Evolutionary conservation across 2,329 filamentous ascomycete species (phyloP).

Genomic region (Leptosphaerulina australis): DNA sequence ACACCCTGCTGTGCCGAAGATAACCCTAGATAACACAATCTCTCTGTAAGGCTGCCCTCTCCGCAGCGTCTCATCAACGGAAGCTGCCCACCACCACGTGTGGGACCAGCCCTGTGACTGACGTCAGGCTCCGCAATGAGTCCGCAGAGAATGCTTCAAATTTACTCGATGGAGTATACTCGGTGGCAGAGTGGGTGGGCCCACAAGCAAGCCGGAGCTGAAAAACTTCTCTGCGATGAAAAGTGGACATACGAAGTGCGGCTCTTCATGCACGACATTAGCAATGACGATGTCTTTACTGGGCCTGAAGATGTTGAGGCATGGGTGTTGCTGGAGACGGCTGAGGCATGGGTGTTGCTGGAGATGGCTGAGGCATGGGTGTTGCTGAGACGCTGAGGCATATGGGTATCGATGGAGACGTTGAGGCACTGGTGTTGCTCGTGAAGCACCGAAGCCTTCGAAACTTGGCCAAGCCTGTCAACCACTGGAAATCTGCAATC

Average conservation of each 20-base stretch:
- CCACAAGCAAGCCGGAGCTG: conserved; percentile 21
- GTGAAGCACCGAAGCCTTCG: conserved; percentile 10
- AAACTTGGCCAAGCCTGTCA: conserved; percentile 12
- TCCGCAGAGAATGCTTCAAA: conserved; percentile 3
- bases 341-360: conserved; percentile 15
- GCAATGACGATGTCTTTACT: conserved; percentile 13
- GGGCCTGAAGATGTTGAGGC: conserved; percentile 12
- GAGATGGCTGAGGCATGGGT: conserved; percentile 17
- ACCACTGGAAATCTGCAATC: not conserved
- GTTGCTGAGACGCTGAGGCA: conserved; percentile 14
- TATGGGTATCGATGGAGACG: too few species aligned
- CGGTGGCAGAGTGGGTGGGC: conserved; percentile 9
- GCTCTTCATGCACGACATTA: conserved; percentile 14
- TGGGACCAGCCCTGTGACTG: conserved; percentile 4
- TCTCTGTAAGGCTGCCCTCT: not conserved
- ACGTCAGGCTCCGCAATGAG: conserved; percentile 10
- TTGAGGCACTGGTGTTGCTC: not conserved
- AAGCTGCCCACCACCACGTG: conserved; percentile 17
- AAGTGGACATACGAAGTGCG: conserved; percentile 10
- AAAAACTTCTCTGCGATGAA: conserved; percentile 17
- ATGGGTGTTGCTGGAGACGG: conserved; percentile 14
- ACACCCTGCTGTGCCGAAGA: conserved; percentile 11
- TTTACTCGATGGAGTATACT: conserved; percentile 6
- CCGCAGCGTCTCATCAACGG: conserved; percentile 14
- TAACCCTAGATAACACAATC: conserved; percentile 12